Evolutionary conservation across 148 eudicot species (phyloP).

Genomic region (Dianthus caryophyllus): DNA sequence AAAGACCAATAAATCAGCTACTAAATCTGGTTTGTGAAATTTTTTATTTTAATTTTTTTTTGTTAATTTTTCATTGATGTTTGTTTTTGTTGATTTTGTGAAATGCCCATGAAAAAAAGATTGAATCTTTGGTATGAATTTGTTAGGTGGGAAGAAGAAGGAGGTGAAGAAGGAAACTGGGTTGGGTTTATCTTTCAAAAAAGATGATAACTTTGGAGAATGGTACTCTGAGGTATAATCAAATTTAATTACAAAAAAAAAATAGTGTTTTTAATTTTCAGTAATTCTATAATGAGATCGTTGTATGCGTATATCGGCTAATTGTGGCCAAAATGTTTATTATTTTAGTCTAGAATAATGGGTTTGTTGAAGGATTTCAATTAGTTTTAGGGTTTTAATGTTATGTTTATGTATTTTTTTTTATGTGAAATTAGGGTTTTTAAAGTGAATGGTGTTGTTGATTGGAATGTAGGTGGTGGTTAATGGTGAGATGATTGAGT

Average conservation of each 20-base stretch:
- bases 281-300: no score
- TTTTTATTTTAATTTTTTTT: no score
- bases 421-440: background rate
- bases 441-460: background rate
- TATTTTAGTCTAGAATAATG: no score
- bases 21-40: background rate
- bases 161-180: constrained; percentile 96
- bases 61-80: no score
- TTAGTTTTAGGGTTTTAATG: no score
- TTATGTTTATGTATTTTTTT: background rate
- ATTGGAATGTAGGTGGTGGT: constrained; percentile 59
- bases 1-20: background rate
- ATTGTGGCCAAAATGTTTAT: no score
- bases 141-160: constrained; percentile 69
- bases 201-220: constrained; percentile 95
- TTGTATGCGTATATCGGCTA: no score
- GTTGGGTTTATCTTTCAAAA: constrained; percentile 67
- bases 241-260: no score
- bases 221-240: constrained; percentile 92
- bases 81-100: no score
- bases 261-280: background rate
- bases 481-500: constrained; percentile 86
- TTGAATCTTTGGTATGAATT: no score
- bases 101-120: no score
- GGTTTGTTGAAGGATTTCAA: no score